These are phyloP conservation scores for Lepidium campestre DNA, from an alignment of 441 rosid species.

Conservation along the genomic window DNA sequence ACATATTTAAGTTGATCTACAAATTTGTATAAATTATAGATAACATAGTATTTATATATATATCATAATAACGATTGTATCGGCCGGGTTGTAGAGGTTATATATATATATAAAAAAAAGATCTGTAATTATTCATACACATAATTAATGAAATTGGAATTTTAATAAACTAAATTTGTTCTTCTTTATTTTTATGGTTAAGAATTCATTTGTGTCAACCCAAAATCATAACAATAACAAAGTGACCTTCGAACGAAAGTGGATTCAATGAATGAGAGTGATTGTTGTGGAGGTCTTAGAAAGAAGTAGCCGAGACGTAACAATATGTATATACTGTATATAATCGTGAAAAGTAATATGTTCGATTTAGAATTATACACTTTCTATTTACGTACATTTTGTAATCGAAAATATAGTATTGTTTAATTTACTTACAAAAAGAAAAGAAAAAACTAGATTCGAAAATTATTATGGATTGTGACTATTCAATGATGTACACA, in stretches of 20 bases:
- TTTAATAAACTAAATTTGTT: too few species aligned
- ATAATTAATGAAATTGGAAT: too few species aligned
- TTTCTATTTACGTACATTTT: not conserved
- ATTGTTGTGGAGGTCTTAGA: not conserved
- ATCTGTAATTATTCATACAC: too few species aligned
- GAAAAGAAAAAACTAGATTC: not conserved
- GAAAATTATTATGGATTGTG: constrained; percentile 14
- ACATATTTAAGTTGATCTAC: too few species aligned
- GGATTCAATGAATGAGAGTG: not conserved
- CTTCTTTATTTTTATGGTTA: too few species aligned
- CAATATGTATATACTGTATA: not conserved
- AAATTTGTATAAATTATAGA: too few species aligned
- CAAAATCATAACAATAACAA: not conserved
- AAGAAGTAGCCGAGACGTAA: not conserved
- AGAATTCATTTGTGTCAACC: too few species aligned
- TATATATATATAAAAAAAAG: too few species aligned
- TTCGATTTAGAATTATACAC: not conserved
- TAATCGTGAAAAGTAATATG: not conserved
- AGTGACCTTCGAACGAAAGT: not conserved
- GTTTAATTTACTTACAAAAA: not conserved
- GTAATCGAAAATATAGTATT: not conserved
- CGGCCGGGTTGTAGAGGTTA: too few species aligned
- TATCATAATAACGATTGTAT: too few species aligned
- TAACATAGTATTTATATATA: too few species aligned
- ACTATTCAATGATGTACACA: constrained; percentile 16